These are phyloP conservation scores for Citrus cavaleriei DNA, from an alignment of 345 rosid genomes.

Conservation along the genomic window DNA sequence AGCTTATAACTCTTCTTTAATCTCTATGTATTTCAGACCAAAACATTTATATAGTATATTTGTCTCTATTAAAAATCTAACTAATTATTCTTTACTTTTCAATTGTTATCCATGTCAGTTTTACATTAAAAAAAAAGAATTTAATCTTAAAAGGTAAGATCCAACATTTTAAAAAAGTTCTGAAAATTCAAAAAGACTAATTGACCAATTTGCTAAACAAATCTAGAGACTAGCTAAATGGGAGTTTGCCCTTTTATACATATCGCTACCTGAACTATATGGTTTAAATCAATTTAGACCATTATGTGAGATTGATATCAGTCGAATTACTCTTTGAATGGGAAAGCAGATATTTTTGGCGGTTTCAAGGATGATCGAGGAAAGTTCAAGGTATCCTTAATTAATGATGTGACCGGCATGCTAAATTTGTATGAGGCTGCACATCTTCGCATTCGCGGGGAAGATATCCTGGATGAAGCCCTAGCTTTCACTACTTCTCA, in stretches of 20 bases:
- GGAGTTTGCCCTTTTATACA: no score
- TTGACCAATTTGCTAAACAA: no score
- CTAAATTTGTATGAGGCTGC: constrained; percentile 16
- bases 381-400: constrained; percentile 6
- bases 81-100: no score
- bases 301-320: neutral
- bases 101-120: no score
- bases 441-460: constrained; percentile 11
- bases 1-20: neutral
- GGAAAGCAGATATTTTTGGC: neutral
- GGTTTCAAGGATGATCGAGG: constrained; percentile 4
- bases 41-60: no score
- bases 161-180: no score
- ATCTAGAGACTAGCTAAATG: no score
- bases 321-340: no score
- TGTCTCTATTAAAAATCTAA: no score
- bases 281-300: neutral
- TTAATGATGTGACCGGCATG: constrained; percentile 10
- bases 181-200: no score
- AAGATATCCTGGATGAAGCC: constrained; percentile 20
- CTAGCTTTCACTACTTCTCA: constrained; percentile 7
- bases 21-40: neutral
- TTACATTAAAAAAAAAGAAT: no score
- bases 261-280: neutral
- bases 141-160: no score